Percentiles rank a stretch among this genome's conserved stretches.
These are phyloP conservation scores for Dryadomyces sulphureus DNA, from an alignment of 2,329 filamentous ascomycete genomes.

Conservation along the genomic window DNA sequence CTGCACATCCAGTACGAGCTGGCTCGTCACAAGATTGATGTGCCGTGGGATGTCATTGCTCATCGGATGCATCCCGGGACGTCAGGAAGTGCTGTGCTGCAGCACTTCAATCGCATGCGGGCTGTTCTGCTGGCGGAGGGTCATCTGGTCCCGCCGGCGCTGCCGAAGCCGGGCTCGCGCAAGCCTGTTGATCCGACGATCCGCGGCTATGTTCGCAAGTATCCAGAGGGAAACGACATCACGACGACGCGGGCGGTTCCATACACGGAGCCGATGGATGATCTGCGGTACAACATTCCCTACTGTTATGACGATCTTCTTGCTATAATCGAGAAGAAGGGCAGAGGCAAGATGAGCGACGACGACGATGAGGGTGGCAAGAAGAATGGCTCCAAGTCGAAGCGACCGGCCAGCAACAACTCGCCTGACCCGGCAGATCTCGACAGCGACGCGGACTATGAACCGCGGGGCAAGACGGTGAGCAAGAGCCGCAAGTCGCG, in stretches of 20 bases:
- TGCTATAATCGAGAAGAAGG: neutral
- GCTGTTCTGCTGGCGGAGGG: constrained; percentile 21
- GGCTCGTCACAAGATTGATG: constrained; percentile 15
- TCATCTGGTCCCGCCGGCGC: constrained; percentile 24
- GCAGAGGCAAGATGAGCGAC: neutral
- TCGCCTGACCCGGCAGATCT: constrained; percentile 7
- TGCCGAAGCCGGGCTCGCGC: constrained; percentile 14
- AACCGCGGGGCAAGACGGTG: neutral
- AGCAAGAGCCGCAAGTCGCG: neutral
- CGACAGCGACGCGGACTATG: constrained; percentile 9
- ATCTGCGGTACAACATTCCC: constrained; percentile 18
- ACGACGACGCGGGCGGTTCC: constrained; percentile 16
- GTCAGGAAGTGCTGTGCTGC: constrained; percentile 22
- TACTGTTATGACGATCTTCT: constrained; percentile 10
- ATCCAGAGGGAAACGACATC: constrained; percentile 12
- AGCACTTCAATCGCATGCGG: constrained; percentile 23
- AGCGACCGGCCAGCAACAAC: too few relatives aligned
- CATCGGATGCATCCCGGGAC: constrained; percentile 26
- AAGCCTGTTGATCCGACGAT: constrained; percentile 13
- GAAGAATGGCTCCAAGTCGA: neutral
- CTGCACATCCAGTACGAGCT: constrained; percentile 26
- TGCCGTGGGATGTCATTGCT: constrained; percentile 26
- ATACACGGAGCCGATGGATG: constrained; percentile 19
- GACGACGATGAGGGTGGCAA: neutral
- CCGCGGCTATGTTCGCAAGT: constrained; percentile 19